Conservation (phyloP, 179 eudicot genomes). For the Pouteria campechiana region DNA sequence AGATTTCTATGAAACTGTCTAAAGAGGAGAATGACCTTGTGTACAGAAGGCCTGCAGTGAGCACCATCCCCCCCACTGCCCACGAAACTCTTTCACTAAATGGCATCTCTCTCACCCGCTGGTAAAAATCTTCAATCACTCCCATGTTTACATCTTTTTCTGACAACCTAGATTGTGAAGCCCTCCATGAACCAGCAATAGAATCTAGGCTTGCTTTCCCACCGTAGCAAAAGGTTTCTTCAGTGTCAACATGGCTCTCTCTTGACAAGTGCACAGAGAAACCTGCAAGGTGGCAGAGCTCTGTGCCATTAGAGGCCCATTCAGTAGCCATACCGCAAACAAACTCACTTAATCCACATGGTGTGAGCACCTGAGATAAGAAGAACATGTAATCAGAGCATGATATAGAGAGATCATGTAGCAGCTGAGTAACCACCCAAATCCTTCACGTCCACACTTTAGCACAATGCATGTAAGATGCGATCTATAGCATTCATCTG, state of each 20-base stretch:
- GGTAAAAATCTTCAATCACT: constrained; percentile 46
- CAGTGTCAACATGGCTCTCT: constrained; percentile 18
- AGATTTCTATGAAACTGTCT: background rate
- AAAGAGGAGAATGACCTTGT: constrained; percentile 34
- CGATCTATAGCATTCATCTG: too few relatives aligned
- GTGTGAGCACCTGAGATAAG: constrained; percentile 69
- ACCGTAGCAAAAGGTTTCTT: constrained; percentile 71
- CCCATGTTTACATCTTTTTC: constrained; percentile 22
- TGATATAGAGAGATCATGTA: too few relatives aligned
- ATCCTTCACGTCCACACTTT: too few relatives aligned
- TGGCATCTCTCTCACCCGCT: constrained; percentile 60
- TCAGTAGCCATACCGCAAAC: constrained; percentile 94
- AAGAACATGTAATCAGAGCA: constrained; percentile 22
- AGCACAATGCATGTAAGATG: too few relatives aligned
- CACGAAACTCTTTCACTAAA: constrained; percentile 68
- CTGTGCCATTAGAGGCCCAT: constrained; percentile 92
- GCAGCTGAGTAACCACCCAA: too few relatives aligned
- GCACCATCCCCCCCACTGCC: constrained; percentile 98
- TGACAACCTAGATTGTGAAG: constrained; percentile 21
- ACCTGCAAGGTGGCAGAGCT: constrained; percentile 85
- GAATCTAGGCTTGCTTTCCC: constrained; percentile 83
- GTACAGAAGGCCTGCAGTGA: constrained; percentile 84
- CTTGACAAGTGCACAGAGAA: constrained; percentile 44
- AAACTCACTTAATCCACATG: constrained; percentile 85
- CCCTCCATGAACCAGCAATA: constrained; percentile 70